Evolutionary conservation across 768 basidiomycete species (phyloP).

Genomic region (Auricularia cornea): DNA sequence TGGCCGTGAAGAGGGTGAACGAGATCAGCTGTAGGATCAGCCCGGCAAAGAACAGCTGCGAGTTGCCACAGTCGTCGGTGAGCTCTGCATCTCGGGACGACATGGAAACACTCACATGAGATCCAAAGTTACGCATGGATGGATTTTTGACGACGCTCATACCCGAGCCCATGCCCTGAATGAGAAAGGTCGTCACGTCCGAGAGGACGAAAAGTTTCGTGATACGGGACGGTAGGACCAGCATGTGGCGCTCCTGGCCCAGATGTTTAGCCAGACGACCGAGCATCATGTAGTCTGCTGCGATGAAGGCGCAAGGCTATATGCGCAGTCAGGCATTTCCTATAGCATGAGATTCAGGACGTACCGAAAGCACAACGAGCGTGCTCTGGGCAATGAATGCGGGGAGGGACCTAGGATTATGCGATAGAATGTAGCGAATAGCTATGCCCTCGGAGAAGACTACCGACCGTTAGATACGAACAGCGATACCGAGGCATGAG

Average conservation of each 20-base stretch:
- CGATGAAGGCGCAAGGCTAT: slow-evolving; percentile 69
- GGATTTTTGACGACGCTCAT: background rate
- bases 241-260: slow-evolving; percentile 36
- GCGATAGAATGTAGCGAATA: slow-evolving; percentile 46
- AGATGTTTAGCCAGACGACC: slow-evolving; percentile 50
- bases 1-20: slow-evolving; percentile 38
- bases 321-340: background rate
- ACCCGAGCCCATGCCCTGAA: slow-evolving; percentile 30
- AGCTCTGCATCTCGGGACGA: too few species aligned
- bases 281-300: slow-evolving; percentile 59
- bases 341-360: slow-evolving; percentile 9
- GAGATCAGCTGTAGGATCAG: slow-evolving; percentile 48
- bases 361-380: slow-evolving; percentile 50
- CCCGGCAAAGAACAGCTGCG: slow-evolving; percentile 47
- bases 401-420: slow-evolving; percentile 41
- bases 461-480: slow-evolving; percentile 16
- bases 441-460: slow-evolving; percentile 51
- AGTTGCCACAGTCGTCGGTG: background rate
- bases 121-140: background rate
- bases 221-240: slow-evolving; percentile 40
- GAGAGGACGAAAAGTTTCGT: slow-evolving; percentile 52
- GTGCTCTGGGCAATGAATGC: slow-evolving; percentile 51
- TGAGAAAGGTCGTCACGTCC: slow-evolving; percentile 57
- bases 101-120: background rate
- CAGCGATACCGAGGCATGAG: background rate